Conservation (phyloP, 2,329 filamentous ascomycete genomes). For the Hypoxylon sp. region DNA sequence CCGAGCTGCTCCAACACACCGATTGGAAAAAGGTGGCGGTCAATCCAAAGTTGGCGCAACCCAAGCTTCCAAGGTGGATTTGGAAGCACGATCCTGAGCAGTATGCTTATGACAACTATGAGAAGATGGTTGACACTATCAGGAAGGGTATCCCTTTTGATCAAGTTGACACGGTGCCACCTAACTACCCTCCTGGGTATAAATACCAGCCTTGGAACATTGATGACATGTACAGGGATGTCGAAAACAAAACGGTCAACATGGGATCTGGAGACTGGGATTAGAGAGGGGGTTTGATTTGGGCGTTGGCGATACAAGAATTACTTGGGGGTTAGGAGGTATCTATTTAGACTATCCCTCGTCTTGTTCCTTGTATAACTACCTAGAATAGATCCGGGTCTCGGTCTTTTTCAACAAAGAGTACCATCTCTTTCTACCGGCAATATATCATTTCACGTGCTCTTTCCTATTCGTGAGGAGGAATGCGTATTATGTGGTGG, state of each 20-base stretch:
- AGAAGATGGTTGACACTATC: conserved; percentile 54
- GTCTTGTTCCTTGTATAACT: neutral
- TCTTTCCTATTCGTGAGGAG: neutral
- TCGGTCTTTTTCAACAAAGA: neutral
- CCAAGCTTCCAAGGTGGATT: conserved; percentile 57
- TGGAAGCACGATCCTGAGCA: conserved; percentile 57
- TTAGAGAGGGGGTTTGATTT: conserved; percentile 23
- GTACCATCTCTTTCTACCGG: neutral
- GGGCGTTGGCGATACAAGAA: conserved; percentile 6
- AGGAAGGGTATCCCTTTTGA: conserved; percentile 51
- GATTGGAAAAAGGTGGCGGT: conserved; percentile 54
- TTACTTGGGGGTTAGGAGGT: neutral
- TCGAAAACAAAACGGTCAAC: conserved; percentile 54
- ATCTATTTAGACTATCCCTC: neutral
- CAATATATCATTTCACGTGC: neutral
- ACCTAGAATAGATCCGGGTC: neutral
- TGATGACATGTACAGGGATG: conserved; percentile 58
- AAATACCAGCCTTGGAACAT: conserved; percentile 60
- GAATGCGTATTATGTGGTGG: neutral
- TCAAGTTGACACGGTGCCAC: conserved; percentile 51
- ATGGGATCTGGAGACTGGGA: conserved; percentile 55
- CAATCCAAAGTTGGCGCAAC: conserved; percentile 55
- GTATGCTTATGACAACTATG: conserved; percentile 57
- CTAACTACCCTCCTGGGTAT: conserved; percentile 56
- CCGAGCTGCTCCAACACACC: conserved; percentile 56